A percentile compares a stretch with the other conserved stretches of the same genome.
Conservation (phyloP, 2,329 filamentous ascomycete species). For the Fusarium avenaceum region DNA sequence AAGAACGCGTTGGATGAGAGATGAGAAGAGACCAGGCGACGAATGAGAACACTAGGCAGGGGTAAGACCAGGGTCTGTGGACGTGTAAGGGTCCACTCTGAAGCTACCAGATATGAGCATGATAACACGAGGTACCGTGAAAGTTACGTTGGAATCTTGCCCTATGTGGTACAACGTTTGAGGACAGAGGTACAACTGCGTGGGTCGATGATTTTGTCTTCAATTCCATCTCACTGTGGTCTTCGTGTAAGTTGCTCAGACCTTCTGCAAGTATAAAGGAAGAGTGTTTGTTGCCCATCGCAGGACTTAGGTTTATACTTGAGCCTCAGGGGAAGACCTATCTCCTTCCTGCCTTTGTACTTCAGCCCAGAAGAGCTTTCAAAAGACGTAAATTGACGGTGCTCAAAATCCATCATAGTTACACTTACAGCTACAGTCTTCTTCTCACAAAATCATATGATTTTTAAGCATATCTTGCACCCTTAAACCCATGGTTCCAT, state of each 20-base stretch:
- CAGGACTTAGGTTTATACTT: too few species aligned
- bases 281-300: too few species aligned
- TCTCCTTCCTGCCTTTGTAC: too few species aligned
- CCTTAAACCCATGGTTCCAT: too few species aligned
- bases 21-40: slow-evolving; percentile 45
- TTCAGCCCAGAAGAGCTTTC: too few species aligned
- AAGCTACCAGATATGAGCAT: slow-evolving; percentile 41
- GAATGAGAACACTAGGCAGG: slow-evolving; percentile 44
- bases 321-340: too few species aligned
- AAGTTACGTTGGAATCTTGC: slow-evolving; percentile 26
- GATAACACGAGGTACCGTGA: slow-evolving; percentile 35
- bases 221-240: background rate
- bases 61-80: slow-evolving; percentile 40
- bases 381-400: too few species aligned
- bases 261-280: background rate
- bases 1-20: slow-evolving; percentile 48
- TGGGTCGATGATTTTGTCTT: slow-evolving; percentile 23
- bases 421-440: too few species aligned
- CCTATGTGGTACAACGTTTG: slow-evolving; percentile 29
- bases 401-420: too few species aligned
- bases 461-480: too few species aligned
- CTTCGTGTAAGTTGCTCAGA: background rate
- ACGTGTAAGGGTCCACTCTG: slow-evolving; percentile 40
- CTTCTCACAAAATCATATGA: too few species aligned
- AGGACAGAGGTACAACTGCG: background rate